These are phyloP conservation scores for Mucor irregularis DNA, from an alignment of 371 early-diverging fungal species.

Conservation along the genomic window DNA sequence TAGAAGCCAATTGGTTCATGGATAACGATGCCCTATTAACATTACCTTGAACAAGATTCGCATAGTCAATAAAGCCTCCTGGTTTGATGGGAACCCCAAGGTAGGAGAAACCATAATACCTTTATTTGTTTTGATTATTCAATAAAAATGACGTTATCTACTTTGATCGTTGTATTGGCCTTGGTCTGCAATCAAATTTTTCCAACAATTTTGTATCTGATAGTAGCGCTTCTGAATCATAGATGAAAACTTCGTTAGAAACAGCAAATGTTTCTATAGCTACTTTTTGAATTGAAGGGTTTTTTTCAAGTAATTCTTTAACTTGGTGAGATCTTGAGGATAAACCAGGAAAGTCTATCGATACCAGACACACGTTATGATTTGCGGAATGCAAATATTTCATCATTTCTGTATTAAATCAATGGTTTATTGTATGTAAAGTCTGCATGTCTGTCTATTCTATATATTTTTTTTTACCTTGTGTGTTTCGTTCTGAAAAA, in stretches of 20 bases:
- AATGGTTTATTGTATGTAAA: constrained; percentile 12
- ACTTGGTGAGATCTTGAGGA: constrained; percentile 16
- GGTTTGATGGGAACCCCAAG: too few species aligned
- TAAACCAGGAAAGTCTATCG: constrained; percentile 20
- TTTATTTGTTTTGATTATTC: background rate
- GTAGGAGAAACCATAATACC: too few species aligned
- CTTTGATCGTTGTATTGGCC: constrained; percentile 6
- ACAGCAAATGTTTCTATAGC: constrained; percentile 16
- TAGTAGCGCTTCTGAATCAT: constrained; percentile 14
- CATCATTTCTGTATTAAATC: constrained; percentile 11
- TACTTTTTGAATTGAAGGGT: constrained; percentile 15
- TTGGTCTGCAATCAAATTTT: constrained; percentile 9
- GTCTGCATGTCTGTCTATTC: constrained; percentile 12
- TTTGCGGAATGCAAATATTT: constrained; percentile 5
- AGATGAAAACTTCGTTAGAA: constrained; percentile 15
- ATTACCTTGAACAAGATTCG: too few species aligned
- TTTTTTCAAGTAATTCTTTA: constrained; percentile 22
- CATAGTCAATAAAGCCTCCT: too few species aligned
- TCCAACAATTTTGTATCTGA: constrained; percentile 12
- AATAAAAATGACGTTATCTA: background rate
- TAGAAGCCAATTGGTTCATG: too few species aligned
- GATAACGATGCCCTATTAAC: too few species aligned
- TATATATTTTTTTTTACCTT: constrained; percentile 9
- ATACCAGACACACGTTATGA: constrained; percentile 19
- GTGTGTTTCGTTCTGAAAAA: constrained; percentile 18